These are phyloP conservation scores for Penicillium chermesinum DNA, from an alignment of 495 filamentous ascomycete species.

Conservation along the genomic window DNA sequence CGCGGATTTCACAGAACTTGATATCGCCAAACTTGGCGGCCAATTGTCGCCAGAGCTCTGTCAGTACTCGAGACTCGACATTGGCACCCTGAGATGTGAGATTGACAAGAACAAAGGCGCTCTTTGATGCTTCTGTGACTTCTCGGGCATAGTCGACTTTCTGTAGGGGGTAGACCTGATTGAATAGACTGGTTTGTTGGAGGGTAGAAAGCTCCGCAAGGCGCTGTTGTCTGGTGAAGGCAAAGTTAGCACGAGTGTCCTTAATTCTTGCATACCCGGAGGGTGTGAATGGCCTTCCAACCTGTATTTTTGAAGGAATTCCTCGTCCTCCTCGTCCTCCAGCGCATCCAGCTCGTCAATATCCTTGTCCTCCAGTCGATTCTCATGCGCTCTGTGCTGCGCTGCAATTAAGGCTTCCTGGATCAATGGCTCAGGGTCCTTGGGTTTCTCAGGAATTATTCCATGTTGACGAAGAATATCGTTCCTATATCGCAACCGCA, in stretches of 20 bases:
- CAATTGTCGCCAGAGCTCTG: constrained; percentile 80
- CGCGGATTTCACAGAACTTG: constrained; percentile 96
- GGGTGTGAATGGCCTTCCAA: too few species aligned
- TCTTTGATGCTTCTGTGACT: constrained; percentile 84
- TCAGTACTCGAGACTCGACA: constrained; percentile 73
- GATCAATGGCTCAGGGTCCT: constrained; percentile 88
- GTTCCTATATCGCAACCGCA: constrained; percentile 58
- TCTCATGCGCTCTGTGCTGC: constrained; percentile 74
- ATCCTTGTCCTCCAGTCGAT: constrained; percentile 87
- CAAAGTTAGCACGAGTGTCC: constrained; percentile 12
- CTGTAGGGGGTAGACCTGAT: constrained; percentile 86
- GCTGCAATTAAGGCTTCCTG: constrained; percentile 90
- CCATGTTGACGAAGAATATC: constrained; percentile 97
- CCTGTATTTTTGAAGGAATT: constrained; percentile 82
- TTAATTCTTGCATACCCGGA: too few species aligned
- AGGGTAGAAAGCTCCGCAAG: constrained; percentile 73
- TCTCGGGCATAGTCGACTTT: constrained; percentile 89
- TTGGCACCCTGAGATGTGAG: constrained; percentile 78
- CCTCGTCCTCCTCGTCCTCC: constrained; percentile 92
- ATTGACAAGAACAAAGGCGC: constrained; percentile 73
- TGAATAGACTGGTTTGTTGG: constrained; percentile 69
- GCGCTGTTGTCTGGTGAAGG: constrained; percentile 60
- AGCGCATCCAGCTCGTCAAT: constrained; percentile 88
- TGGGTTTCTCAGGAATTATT: constrained; percentile 92
- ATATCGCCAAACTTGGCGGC: constrained; percentile 82